phyloP scores from a whole-genome alignment of 331 rosid species.

The Arachis monticola region DNA sequence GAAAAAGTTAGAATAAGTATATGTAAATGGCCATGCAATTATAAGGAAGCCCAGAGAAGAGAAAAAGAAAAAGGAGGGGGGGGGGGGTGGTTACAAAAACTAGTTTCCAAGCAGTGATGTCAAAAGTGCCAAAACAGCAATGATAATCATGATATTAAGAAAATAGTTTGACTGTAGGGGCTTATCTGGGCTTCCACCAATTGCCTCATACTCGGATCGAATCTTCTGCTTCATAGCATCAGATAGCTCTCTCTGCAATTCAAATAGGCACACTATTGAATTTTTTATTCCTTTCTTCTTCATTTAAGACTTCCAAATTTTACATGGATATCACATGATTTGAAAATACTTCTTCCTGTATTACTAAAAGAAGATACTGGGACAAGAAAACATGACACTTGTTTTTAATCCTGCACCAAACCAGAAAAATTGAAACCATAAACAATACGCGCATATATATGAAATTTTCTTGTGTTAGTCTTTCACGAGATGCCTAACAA shows the following conservation, averaged over 20 bases:
- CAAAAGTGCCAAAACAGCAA: slow-evolving; percentile 82
- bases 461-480: slow-evolving; percentile 7
- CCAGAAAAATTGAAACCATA: slow-evolving; percentile 53
- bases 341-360: slow-evolving; percentile 79
- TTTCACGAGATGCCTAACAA: slow-evolving; percentile 29
- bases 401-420: slow-evolving; percentile 83
- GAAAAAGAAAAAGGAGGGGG: too few relatives aligned
- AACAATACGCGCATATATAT: slow-evolving; percentile 45
- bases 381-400: slow-evolving; percentile 60
- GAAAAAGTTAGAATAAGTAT: slow-evolving; percentile 10
- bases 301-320: slow-evolving; percentile 66
- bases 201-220: slow-evolving; percentile 77
- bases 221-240: slow-evolving; percentile 83
- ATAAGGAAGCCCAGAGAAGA: slow-evolving; percentile 18
- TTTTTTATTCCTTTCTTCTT: slow-evolving; percentile 84
- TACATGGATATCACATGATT: slow-evolving; percentile 65
- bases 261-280: slow-evolving; percentile 79
- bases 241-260: slow-evolving; percentile 89
- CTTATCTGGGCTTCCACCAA: slow-evolving; percentile 95
- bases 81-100: neutral
- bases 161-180: slow-evolving; percentile 78
- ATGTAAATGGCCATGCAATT: slow-evolving; percentile 30
- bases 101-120: slow-evolving; percentile 75
- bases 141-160: slow-evolving; percentile 69
- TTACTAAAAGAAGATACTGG: slow-evolving; percentile 60